phyloP scores from a whole-genome alignment of 1,284 basidiomycete genomes.

The Trichosporon ovoides region DNA sequence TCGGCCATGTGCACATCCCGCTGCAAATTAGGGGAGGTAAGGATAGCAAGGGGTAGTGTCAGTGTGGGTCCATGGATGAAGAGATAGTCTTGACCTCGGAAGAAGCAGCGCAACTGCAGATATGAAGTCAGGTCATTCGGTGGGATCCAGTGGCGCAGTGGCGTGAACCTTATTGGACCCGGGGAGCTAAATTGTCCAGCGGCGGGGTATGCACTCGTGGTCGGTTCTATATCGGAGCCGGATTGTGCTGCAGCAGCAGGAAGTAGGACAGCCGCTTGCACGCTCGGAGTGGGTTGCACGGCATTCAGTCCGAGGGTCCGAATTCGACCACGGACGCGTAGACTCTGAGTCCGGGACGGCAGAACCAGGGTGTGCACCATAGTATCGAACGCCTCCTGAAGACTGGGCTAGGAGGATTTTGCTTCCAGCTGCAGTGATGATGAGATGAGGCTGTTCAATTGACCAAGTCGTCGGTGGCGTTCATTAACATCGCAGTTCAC shows the following conservation, averaged over 20 bases:
- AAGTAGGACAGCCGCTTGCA: neutral
- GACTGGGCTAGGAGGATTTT: too few relatives aligned
- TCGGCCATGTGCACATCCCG: neutral
- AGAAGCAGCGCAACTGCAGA: neutral
- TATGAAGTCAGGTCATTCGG: neutral
- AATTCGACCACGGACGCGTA: too few relatives aligned
- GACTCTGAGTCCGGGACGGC: neutral
- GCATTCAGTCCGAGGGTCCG: too few relatives aligned
- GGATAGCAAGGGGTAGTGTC: neutral
- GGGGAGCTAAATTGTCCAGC: neutral
- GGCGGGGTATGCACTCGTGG: neutral
- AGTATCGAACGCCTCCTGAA: neutral
- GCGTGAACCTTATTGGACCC: conserved; percentile 3
- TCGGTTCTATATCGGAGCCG: neutral
- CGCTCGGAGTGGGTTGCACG: too few relatives aligned
- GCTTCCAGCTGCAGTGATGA: too few relatives aligned
- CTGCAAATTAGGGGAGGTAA: neutral
- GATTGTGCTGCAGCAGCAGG: too few relatives aligned
- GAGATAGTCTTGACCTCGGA: too few relatives aligned
- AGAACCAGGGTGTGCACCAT: neutral
- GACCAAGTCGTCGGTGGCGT: neutral
- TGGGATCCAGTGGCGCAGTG: conserved; percentile 5
- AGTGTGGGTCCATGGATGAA: too few relatives aligned
- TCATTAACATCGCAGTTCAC: neutral
- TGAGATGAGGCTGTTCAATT: neutral